phyloP scores from a whole-genome alignment of 1,139 yeast species.

The Diutina scorzettiae region DNA sequence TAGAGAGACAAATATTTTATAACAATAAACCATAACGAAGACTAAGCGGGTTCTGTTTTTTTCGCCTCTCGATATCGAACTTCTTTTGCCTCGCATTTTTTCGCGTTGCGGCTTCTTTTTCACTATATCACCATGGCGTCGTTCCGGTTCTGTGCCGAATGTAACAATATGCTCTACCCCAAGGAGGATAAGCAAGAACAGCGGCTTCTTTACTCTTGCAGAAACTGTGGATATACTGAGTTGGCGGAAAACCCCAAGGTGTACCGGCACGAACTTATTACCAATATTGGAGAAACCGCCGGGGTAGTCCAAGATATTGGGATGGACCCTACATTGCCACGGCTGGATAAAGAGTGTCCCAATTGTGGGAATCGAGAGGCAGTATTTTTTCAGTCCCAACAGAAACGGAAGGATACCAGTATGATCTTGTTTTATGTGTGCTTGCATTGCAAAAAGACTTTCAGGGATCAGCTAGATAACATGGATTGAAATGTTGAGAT shows the following conservation, averaged over 20 bases:
- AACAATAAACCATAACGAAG: too few species aligned
- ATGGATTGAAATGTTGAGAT: constrained; percentile 1
- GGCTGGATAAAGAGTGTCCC: constrained; percentile 90
- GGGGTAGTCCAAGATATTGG: constrained; percentile 97
- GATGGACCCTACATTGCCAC: constrained; percentile 88
- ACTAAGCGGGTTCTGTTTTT: too few species aligned
- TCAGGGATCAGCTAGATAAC: constrained; percentile 16
- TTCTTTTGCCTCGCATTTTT: too few species aligned
- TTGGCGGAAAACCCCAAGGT: constrained; percentile 83
- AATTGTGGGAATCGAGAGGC: constrained; percentile 78
- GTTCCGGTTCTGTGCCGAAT: constrained; percentile 85
- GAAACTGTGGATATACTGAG: constrained; percentile 92
- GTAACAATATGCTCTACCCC: constrained; percentile 98
- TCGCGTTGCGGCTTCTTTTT: background rate
- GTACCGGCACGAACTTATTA: constrained; percentile 83
- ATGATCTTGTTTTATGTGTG: constrained; percentile 95
- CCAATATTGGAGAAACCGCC: constrained; percentile 89
- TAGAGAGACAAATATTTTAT: too few species aligned
- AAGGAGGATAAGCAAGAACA: constrained; percentile 74
- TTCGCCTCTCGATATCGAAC: background rate
- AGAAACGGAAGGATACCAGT: constrained; percentile 85
- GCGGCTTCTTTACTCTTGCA: constrained; percentile 78
- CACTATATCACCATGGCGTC: constrained; percentile 52
- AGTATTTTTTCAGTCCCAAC: constrained; percentile 95
- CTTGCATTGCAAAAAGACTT: constrained; percentile 70